Conservation (phyloP, 1,139 yeast species). For the Magnusiomyces fungicola region DNA sequence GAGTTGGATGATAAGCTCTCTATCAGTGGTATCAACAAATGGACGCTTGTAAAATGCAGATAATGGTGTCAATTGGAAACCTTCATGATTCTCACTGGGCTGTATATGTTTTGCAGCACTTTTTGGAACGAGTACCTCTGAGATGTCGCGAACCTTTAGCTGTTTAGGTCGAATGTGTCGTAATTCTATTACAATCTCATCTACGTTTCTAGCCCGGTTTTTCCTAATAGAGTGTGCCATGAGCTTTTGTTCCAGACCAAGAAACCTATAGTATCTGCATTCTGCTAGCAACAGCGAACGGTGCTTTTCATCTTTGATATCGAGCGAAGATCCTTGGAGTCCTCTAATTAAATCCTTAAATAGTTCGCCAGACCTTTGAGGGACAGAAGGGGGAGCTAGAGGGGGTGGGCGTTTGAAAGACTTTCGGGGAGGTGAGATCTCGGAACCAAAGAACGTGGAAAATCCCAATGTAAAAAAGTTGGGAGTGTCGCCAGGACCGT, state of each 20-base stretch:
- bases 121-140: slow-evolving; percentile 4
- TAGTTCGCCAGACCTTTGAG: slow-evolving; percentile 48
- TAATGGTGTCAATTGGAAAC: not conserved
- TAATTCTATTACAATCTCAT: slow-evolving; percentile 52
- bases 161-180: slow-evolving; percentile 44
- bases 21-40: slow-evolving; percentile 42
- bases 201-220: slow-evolving; percentile 45
- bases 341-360: slow-evolving; percentile 54
- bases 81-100: not conserved
- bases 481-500: slow-evolving; percentile 59
- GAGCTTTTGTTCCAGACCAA: slow-evolving; percentile 65
- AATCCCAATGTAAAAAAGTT: slow-evolving; percentile 66
- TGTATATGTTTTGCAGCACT: slow-evolving; percentile 4
- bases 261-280: slow-evolving; percentile 68
- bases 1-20: slow-evolving; percentile 54
- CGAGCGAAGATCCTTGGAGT: slow-evolving; percentile 47
- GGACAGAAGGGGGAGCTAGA: slow-evolving; percentile 47
- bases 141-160: slow-evolving; percentile 21
- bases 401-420: slow-evolving; percentile 60
- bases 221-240: slow-evolving; percentile 44
- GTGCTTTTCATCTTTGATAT: slow-evolving; percentile 47
- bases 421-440: slow-evolving; percentile 30
- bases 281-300: slow-evolving; percentile 54
- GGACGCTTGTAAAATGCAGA: slow-evolving; percentile 48
- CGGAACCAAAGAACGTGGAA: slow-evolving; percentile 45